Evolutionary conservation across 2,329 filamentous ascomycete genomes (phyloP).

Genomic region (Fusarium falciforme): DNA sequence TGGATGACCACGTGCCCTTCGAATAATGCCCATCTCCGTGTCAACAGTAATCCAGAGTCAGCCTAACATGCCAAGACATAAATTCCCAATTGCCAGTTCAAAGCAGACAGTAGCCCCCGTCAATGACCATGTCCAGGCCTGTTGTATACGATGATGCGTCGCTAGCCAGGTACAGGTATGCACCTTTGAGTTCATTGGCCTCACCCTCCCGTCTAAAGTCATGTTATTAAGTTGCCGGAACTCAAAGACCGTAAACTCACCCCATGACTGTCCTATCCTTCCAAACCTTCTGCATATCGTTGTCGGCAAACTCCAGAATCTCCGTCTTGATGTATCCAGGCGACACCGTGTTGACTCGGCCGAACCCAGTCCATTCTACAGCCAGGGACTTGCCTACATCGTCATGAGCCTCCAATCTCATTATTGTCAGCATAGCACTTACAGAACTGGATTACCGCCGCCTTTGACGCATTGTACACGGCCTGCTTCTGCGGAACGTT

Average conservation of each 20-base stretch:
- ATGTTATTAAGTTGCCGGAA: slow-evolving; percentile 23
- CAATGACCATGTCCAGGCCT: slow-evolving; percentile 77
- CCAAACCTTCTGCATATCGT: slow-evolving; percentile 78
- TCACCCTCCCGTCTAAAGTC: slow-evolving; percentile 72
- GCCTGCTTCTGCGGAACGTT: slow-evolving; percentile 82
- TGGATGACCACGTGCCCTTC: background rate
- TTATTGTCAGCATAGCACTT: slow-evolving; percentile 38
- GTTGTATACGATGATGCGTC: slow-evolving; percentile 88
- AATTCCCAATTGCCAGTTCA: slow-evolving; percentile 44
- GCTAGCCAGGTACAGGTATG: slow-evolving; percentile 83
- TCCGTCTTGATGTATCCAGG: slow-evolving; percentile 83
- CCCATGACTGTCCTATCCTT: slow-evolving; percentile 84
- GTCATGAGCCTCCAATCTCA: background rate
- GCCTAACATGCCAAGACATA: background rate
- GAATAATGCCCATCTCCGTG: background rate
- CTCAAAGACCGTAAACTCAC: slow-evolving; percentile 49
- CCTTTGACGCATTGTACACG: slow-evolving; percentile 80
- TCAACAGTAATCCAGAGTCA: background rate
- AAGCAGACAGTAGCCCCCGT: slow-evolving; percentile 76
- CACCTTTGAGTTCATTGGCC: slow-evolving; percentile 81
- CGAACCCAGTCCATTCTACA: slow-evolving; percentile 82
- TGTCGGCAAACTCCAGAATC: slow-evolving; percentile 72
- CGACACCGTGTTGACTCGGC: slow-evolving; percentile 77
- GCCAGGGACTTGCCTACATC: slow-evolving; percentile 73
- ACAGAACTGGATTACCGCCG: slow-evolving; percentile 70